These are phyloP conservation scores for Balamuthia mandrillaris DNA, from an alignment of 208 protist genomes.

Conservation along the genomic window DNA sequence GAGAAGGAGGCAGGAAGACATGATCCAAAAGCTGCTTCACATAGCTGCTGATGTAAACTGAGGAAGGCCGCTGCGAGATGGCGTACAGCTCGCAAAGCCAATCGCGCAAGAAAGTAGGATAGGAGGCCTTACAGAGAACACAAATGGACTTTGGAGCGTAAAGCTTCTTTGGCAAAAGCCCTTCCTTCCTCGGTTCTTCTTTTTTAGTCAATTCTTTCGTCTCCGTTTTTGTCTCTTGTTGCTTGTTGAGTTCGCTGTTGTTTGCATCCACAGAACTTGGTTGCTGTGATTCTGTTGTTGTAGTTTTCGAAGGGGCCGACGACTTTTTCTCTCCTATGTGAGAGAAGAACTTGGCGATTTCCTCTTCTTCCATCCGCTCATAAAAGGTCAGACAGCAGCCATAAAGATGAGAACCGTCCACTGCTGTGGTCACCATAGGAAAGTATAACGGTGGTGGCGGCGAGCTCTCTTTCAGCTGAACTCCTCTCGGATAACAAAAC, in stretches of 20 bases:
- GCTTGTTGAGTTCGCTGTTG: too few species aligned
- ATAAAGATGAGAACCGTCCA: conserved; percentile 7
- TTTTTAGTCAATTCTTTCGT: too few species aligned
- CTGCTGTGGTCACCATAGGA: not conserved
- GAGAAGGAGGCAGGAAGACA: not conserved
- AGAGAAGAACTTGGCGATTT: not conserved
- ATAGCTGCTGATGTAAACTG: not conserved
- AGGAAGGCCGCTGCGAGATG: not conserved
- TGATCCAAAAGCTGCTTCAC: not conserved
- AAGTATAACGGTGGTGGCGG: conserved; percentile 6
- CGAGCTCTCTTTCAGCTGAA: not conserved
- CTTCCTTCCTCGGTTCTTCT: too few species aligned
- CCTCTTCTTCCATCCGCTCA: not conserved
- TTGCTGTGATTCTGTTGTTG: too few species aligned
- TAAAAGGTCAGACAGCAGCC: conserved; percentile 13
- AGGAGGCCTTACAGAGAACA: not conserved
- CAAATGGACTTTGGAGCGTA: conserved; percentile 13
- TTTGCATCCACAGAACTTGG: too few species aligned
- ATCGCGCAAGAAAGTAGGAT: not conserved
- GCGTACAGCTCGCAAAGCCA: conserved; percentile 7
- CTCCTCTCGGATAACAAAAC: conserved; percentile 3
- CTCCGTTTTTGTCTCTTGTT: too few species aligned
- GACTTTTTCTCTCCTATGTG: too few species aligned
- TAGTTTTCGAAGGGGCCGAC: too few species aligned
- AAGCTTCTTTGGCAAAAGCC: not conserved